Conservation (phyloP, 1,139 yeast genomes). For the Nematodospora anomalae region DNA sequence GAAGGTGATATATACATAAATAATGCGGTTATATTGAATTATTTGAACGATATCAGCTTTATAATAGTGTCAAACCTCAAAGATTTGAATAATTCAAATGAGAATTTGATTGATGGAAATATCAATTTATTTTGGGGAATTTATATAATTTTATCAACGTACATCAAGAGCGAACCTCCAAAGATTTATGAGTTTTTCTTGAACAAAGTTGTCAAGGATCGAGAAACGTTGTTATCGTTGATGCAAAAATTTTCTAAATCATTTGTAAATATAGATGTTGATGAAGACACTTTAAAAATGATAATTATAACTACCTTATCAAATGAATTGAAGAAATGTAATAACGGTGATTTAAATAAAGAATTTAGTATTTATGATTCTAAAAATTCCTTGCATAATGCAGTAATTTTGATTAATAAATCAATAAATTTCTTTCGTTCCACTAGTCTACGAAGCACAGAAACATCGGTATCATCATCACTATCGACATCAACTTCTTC, state of each 20-base stretch:
- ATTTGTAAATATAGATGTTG: conserved; percentile 19
- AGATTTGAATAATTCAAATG: conserved; percentile 16
- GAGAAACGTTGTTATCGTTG: conserved; percentile 17
- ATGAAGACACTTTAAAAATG: conserved; percentile 31
- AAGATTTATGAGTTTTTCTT: conserved; percentile 35
- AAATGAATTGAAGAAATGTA: conserved; percentile 42
- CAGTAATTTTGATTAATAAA: conserved; percentile 47
- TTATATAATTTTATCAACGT: conserved; percentile 40
- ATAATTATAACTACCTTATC: conserved; percentile 38
- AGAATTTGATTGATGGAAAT: conserved; percentile 24
- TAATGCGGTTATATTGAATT: conserved; percentile 42
- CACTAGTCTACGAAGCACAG: background rate
- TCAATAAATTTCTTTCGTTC: conserved; percentile 29
- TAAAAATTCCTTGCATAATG: conserved; percentile 46
- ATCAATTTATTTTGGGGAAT: conserved; percentile 45
- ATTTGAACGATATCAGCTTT: conserved; percentile 46
- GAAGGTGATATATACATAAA: conserved; percentile 21
- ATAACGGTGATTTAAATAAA: conserved; percentile 23
- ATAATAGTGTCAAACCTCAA: conserved; percentile 30
- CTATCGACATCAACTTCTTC: no score
- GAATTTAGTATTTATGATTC: conserved; percentile 29
- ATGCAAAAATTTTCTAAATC: conserved; percentile 32
- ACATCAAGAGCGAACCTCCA: conserved; percentile 39
- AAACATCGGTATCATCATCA: conserved; percentile 1
- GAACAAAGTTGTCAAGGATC: conserved; percentile 24